Conservation (phyloP, 371 early-diverging fungal species). For the Syncephalis fuscata region DNA sequence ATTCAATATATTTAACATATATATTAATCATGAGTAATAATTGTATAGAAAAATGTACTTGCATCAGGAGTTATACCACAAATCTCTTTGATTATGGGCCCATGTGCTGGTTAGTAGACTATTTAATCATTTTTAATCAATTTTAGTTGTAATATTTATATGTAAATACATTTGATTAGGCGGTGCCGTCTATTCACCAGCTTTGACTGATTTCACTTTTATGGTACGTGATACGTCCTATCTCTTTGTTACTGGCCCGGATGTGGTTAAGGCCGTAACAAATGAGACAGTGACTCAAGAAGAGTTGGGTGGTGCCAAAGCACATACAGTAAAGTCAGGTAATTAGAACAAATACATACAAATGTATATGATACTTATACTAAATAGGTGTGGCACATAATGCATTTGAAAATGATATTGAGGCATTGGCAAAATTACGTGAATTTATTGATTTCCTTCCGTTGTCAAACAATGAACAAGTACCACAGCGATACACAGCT, state of each 20-base stretch:
- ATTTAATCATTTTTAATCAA: not conserved
- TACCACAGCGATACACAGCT: conserved; percentile 47
- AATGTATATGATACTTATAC: not conserved
- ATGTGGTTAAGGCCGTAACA: conserved; percentile 91
- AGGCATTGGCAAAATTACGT: conserved; percentile 74
- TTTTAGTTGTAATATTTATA: no score
- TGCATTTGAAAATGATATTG: conserved; percentile 87
- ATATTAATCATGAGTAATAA: no score
- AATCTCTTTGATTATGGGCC: conserved; percentile 93
- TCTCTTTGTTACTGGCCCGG: conserved; percentile 95
- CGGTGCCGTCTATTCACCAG: conserved; percentile 95
- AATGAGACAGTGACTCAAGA: conserved; percentile 93
- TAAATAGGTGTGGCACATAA: conserved; percentile 65
- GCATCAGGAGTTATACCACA: conserved; percentile 94
- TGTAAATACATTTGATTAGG: no score
- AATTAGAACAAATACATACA: conserved; percentile 3
- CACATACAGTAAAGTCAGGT: conserved; percentile 75
- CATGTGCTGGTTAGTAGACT: conserved; percentile 57
- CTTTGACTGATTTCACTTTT: conserved; percentile 90
- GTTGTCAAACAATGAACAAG: conserved; percentile 53
- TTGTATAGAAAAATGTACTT: conserved; percentile 53
- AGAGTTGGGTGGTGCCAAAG: conserved; percentile 84
- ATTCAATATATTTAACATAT: not conserved
- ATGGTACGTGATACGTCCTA: conserved; percentile 95
- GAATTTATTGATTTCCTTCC: conserved; percentile 85